Percentiles rank a stretch among this genome's conserved stretches.
These are phyloP conservation scores for Hypoxylon sp. DNA, from an alignment of 2,329 filamentous ascomycete species.

Conservation along the genomic window DNA sequence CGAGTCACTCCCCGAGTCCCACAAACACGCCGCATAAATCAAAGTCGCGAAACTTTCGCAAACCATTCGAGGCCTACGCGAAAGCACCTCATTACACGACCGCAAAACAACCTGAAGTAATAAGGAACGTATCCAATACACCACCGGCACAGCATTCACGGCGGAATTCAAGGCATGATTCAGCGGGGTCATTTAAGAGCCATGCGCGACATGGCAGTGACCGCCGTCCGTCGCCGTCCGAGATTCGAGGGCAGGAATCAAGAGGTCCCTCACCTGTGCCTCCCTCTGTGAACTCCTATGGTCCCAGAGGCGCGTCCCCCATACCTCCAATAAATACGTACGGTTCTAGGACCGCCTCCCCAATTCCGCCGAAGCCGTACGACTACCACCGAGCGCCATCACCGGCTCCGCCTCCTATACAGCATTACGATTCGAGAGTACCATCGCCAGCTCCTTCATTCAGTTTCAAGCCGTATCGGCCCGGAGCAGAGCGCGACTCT, in stretches of 20 bases:
- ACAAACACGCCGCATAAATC: slow-evolving; percentile 69
- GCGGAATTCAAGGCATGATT: slow-evolving; percentile 62
- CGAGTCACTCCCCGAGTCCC: slow-evolving; percentile 66
- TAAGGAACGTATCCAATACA: slow-evolving; percentile 57
- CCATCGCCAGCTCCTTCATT: slow-evolving; percentile 58
- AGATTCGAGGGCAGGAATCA: slow-evolving; percentile 42
- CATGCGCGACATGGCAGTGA: slow-evolving; percentile 41
- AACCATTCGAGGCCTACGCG: slow-evolving; percentile 76
- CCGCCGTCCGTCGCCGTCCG: slow-evolving; percentile 44
- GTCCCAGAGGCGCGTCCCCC: slow-evolving; percentile 50
- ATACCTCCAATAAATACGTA: slow-evolving; percentile 50
- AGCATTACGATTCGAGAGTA: slow-evolving; percentile 52
- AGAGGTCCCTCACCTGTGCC: slow-evolving; percentile 48
- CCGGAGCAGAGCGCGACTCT: slow-evolving; percentile 60
- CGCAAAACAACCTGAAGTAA: slow-evolving; percentile 71
- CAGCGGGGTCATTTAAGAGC: slow-evolving; percentile 55
- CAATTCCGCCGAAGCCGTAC: slow-evolving; percentile 48
- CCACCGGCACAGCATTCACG: slow-evolving; percentile 59
- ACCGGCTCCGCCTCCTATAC: slow-evolving; percentile 51
- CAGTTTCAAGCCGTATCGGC: slow-evolving; percentile 54
- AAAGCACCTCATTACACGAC: slow-evolving; percentile 76
- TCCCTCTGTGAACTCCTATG: slow-evolving; percentile 41
- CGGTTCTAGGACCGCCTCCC: slow-evolving; percentile 52
- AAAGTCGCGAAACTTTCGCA: slow-evolving; percentile 73
- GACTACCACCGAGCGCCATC: slow-evolving; percentile 54